A percentile compares a stretch with the other conserved stretches of the same genome.
Evolutionary conservation across 768 basidiomycete genomes (phyloP).

Genomic region (Serendipita sp.): DNA sequence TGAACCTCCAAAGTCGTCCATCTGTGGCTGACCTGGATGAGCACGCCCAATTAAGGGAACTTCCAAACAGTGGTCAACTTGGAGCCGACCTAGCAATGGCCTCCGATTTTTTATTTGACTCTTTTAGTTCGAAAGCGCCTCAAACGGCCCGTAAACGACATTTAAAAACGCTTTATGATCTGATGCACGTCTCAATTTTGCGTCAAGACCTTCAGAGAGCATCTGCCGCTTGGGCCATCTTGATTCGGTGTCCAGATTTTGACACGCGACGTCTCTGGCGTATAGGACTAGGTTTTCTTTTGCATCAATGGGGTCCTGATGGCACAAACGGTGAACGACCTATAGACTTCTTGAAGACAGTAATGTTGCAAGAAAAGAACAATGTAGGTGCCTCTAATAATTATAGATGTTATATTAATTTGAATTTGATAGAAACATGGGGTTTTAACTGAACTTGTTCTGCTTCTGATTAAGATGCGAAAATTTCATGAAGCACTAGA

Average conservation of each 20-base stretch:
- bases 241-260: slow-evolving; percentile 62
- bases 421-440: slow-evolving; percentile 38
- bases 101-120: slow-evolving; percentile 41
- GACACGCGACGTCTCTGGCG: slow-evolving; percentile 60
- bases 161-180: slow-evolving; percentile 55
- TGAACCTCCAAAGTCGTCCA: slow-evolving; percentile 54
- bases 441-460: slow-evolving; percentile 59
- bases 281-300: slow-evolving; percentile 42
- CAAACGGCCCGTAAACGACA: slow-evolving; percentile 49
- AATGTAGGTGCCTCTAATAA: slow-evolving; percentile 30
- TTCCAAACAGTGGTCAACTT: slow-evolving; percentile 6
- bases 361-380: slow-evolving; percentile 54
- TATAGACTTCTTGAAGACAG: slow-evolving; percentile 45
- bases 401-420: not conserved
- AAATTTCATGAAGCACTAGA: slow-evolving; percentile 58
- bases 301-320: slow-evolving; percentile 16
- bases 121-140: slow-evolving; percentile 32
- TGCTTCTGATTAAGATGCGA: slow-evolving; percentile 42
- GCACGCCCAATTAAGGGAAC: not conserved
- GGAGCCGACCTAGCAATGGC: slow-evolving; percentile 1
- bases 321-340: slow-evolving; percentile 21
- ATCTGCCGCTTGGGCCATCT: slow-evolving; percentile 52
- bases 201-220: slow-evolving; percentile 49
- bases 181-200: slow-evolving; percentile 55
- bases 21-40: slow-evolving; percentile 25